Percentiles rank a stretch among this genome's conserved stretches.
Conservation (phyloP, 306 rosid genomes). For the Prunus kanzakura region DNA sequence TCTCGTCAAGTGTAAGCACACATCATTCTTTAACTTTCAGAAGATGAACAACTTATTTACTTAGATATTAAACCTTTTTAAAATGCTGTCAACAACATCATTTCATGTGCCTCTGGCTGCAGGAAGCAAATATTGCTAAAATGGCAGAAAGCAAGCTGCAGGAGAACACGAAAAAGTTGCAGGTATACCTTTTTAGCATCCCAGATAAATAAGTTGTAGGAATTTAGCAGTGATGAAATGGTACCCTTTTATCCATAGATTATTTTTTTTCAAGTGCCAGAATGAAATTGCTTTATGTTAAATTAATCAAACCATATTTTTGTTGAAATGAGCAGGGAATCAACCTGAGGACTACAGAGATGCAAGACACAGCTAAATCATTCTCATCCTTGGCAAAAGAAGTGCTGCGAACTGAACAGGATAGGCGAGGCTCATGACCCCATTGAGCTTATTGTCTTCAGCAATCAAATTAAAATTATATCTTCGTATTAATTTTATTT, state of each 20-base stretch:
- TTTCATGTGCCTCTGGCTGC: slow-evolving; percentile 15
- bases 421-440: slow-evolving; percentile 35
- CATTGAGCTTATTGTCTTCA: neutral
- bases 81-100: no score
- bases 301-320: no score
- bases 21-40: neutral
- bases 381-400: slow-evolving; percentile 82
- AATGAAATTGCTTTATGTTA: no score
- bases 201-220: no score
- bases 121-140: slow-evolving; percentile 65
- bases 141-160: slow-evolving; percentile 67
- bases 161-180: slow-evolving; percentile 54
- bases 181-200: no score
- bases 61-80: neutral
- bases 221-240: no score
- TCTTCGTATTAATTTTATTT: neutral
- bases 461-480: neutral
- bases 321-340: slow-evolving; percentile 38
- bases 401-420: slow-evolving; percentile 61
- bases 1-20: slow-evolving; percentile 54
- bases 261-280: no score
- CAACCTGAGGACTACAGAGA: slow-evolving; percentile 50
- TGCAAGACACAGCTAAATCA: slow-evolving; percentile 79
- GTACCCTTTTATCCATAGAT: no score
- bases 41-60: neutral